Evolutionary conservation across 768 basidiomycete species (phyloP).

Genomic region (Amylocystis lapponica): DNA sequence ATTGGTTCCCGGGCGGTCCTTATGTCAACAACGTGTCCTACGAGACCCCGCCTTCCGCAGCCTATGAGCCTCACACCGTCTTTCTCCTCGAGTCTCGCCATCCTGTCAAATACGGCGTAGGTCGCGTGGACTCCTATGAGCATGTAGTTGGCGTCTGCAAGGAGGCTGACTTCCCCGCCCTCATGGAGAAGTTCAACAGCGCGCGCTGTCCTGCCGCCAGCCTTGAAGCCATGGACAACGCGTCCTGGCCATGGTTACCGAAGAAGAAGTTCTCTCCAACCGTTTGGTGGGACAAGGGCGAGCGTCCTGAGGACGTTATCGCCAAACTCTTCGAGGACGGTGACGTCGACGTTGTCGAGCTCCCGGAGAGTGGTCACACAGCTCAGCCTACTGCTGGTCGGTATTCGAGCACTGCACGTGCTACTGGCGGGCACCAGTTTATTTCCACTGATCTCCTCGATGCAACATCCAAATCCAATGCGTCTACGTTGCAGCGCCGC

Average conservation of each 20-base stretch:
- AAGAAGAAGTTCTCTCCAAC: constrained; percentile 8
- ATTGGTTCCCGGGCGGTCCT: constrained; percentile 32
- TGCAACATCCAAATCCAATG: neutral
- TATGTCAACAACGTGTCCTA: constrained; percentile 24
- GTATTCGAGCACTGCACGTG: neutral
- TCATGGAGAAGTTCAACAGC: constrained; percentile 30
- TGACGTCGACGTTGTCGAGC: neutral
- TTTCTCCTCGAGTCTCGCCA: constrained; percentile 34
- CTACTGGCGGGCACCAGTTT: neutral
- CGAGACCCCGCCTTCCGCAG: constrained; percentile 26
- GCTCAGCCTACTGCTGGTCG: neutral
- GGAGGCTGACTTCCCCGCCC: constrained; percentile 24
- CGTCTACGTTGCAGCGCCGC: constrained; percentile 2
- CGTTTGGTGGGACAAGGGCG: constrained; percentile 26
- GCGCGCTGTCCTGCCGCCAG: constrained; percentile 5
- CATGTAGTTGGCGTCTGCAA: constrained; percentile 31
- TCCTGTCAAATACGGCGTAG: constrained; percentile 22
- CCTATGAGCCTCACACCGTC: constrained; percentile 36
- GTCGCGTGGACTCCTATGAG: constrained; percentile 25
- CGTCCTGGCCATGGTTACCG: constrained; percentile 30
- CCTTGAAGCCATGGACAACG: constrained; percentile 31
- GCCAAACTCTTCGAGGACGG: neutral
- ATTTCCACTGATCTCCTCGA: constrained; percentile 7
- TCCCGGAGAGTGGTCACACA: neutral
- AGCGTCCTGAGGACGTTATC: constrained; percentile 17